phyloP scores from a whole-genome alignment of 805 yeast genomes.

The Yamadazyma phyllophila region DNA sequence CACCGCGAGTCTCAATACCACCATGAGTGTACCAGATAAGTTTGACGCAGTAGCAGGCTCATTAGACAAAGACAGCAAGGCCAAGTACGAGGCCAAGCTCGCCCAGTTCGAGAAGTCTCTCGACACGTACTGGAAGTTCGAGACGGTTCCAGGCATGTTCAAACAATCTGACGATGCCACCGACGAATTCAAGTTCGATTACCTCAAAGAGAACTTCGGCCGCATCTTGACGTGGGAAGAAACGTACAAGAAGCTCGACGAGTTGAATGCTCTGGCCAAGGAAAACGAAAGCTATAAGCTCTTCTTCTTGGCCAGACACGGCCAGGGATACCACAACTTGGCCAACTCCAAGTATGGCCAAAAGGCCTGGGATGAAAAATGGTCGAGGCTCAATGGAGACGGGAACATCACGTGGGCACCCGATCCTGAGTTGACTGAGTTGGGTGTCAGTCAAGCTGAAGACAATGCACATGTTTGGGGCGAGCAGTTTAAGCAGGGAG shows the following conservation, averaged over 20 bases:
- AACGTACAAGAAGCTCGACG: constrained; percentile 24
- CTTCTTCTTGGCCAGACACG: constrained; percentile 50
- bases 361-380: constrained; percentile 44
- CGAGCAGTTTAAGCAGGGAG: constrained; percentile 18
- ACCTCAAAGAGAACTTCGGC: constrained; percentile 45
- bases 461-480: constrained; percentile 43
- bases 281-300: constrained; percentile 40
- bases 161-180: constrained; percentile 43
- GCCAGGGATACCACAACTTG: constrained; percentile 52
- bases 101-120: constrained; percentile 5
- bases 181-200: constrained; percentile 41
- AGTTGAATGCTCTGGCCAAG: constrained; percentile 31
- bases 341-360: constrained; percentile 48
- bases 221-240: constrained; percentile 34
- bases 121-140: constrained; percentile 32
- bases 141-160: constrained; percentile 42
- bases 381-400: constrained; percentile 45
- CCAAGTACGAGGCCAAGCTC: constrained; percentile 13
- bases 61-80: constrained; percentile 19
- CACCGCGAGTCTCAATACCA: too few species aligned
- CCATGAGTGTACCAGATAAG: constrained; percentile 15
- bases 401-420: constrained; percentile 50
- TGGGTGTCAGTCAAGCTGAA: constrained; percentile 45
- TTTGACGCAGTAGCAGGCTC: constrained; percentile 33
- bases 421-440: constrained; percentile 49